Evolutionary conservation across 768 basidiomycete species (phyloP).

Genomic region (Suillus alpinus): DNA sequence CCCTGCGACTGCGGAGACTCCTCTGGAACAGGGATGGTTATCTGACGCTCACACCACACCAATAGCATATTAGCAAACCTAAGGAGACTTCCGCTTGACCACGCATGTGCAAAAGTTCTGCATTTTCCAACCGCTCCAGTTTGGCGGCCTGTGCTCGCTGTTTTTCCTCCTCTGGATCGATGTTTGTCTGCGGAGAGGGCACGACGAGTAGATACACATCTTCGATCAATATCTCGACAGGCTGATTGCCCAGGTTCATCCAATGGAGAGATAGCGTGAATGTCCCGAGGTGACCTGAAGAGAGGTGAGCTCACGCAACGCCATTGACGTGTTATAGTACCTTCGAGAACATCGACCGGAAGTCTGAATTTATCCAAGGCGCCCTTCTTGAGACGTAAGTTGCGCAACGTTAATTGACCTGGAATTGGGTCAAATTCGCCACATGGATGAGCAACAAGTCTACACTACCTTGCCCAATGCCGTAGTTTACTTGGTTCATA

Average conservation of each 20-base stretch:
- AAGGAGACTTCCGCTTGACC: slow-evolving; percentile 49
- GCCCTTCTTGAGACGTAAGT: slow-evolving; percentile 86
- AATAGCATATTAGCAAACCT: slow-evolving; percentile 34
- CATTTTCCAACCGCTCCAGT: slow-evolving; percentile 82
- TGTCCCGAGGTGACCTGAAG: slow-evolving; percentile 76
- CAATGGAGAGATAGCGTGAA: slow-evolving; percentile 85
- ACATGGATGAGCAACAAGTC: neutral
- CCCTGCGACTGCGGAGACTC: slow-evolving; percentile 78
- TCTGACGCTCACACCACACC: neutral
- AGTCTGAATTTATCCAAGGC: slow-evolving; percentile 94
- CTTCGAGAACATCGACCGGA: slow-evolving; percentile 93
- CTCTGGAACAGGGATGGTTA: slow-evolving; percentile 27
- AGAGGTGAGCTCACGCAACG: slow-evolving; percentile 1
- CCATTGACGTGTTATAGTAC: slow-evolving; percentile 32
- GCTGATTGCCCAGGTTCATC: slow-evolving; percentile 86
- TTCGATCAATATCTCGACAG: slow-evolving; percentile 88
- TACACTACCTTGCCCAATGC: slow-evolving; percentile 74
- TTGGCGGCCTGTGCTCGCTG: slow-evolving; percentile 79
- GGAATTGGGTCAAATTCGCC: slow-evolving; percentile 8
- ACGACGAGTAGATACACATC: slow-evolving; percentile 94
- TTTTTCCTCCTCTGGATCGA: slow-evolving; percentile 84
- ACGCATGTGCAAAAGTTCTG: slow-evolving; percentile 76
- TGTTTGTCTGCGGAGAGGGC: slow-evolving; percentile 65
- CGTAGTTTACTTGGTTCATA: slow-evolving; percentile 91
- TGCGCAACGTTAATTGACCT: slow-evolving; percentile 78